Evolutionary conservation across 139 green algal species (phyloP), one percentile per base, ranked within the genome.

Genomic region (Chlorella ohadii): DNA sequence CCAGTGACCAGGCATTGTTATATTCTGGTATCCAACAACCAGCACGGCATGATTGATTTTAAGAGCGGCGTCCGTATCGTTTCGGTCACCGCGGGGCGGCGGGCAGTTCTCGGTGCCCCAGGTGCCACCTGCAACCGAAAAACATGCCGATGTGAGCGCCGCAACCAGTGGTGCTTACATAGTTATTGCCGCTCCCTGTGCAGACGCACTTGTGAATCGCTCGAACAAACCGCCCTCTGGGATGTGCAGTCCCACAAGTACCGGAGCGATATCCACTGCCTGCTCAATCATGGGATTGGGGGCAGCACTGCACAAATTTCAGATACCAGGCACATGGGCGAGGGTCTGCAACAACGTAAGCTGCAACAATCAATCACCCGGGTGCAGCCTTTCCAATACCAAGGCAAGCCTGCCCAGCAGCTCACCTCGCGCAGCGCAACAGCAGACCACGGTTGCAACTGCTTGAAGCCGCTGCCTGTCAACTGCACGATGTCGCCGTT

Each of bases 41-140:
- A 71, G 64, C 64, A 71, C 64, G 9, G 64, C 64, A 27, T 71
- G 64, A 9, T 71, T 71, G n/a, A 71, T 71, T 59, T 59, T 59
- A 9, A 59, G 15, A 9, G 34, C 19, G 11, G 64, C 64, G 27
- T 19, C 34, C 1, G 15, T 20, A 1, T 19, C 13, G 9, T 19
- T 71, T 13, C 31, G 64, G 0, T 25, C 1, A 20, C 64, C 31
- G 11, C 13, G 19, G 11, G 64, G 64, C 64, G 41, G 64, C 31
- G 16, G 16, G 64, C 64, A 71, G 12, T 25, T 34, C 0, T n/a
- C 11, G 1, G 64, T 31, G 17, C 34, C 15, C n/a, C n/a, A 71
- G 15, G 25, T 17, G 2, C 64, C 64, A 20, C 22, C 51, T 59
- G 15, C 51, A 59, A 22, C 11, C 44, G 44, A 11, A 6, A 11